Percentiles rank a stretch among this genome's conserved stretches.
These are phyloP conservation scores for Trichosporon inkin DNA, from an alignment of 1,284 basidiomycete species.

Conservation along the genomic window DNA sequence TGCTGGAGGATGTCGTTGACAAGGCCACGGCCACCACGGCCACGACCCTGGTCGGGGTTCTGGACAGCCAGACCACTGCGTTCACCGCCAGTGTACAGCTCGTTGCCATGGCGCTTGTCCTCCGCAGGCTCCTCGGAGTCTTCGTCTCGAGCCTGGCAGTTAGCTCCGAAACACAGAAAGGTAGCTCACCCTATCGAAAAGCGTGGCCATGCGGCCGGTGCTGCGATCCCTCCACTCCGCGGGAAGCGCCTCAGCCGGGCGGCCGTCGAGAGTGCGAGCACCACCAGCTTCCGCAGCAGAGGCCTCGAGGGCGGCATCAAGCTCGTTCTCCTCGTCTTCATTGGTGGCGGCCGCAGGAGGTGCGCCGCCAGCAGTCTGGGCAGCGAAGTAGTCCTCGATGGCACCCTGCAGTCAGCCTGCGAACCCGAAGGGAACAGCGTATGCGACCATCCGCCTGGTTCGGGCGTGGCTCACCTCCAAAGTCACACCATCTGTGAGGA, in stretches of 20 bases:
- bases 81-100: conserved; percentile 72
- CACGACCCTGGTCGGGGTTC: conserved; percentile 62
- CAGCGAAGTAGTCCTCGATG: conserved; percentile 46
- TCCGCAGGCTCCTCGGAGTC: conserved; percentile 32
- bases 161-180: not conserved
- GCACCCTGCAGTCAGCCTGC: conserved; percentile 32
- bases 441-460: too few species aligned
- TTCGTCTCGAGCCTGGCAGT: conserved; percentile 15
- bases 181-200: conserved; percentile 24
- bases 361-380: conserved; percentile 32
- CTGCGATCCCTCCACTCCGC: conserved; percentile 39
- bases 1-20: conserved; percentile 77
- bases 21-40: conserved; percentile 49
- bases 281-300: conserved; percentile 19
- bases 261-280: conserved; percentile 34
- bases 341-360: conserved; percentile 18
- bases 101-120: conserved; percentile 43
- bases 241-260: conserved; percentile 33
- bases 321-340: conserved; percentile 28
- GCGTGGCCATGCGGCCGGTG: conserved; percentile 28
- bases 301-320: conserved; percentile 23
- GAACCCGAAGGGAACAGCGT: too few species aligned
- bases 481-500: conserved; percentile 40
- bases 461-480: conserved; percentile 46
- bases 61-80: conserved; percentile 85